A percentile compares a stretch with the other conserved stretches of the same genome.
Conservation (phyloP, 495 filamentous ascomycete species). For the Penicillium subrubescens region DNA sequence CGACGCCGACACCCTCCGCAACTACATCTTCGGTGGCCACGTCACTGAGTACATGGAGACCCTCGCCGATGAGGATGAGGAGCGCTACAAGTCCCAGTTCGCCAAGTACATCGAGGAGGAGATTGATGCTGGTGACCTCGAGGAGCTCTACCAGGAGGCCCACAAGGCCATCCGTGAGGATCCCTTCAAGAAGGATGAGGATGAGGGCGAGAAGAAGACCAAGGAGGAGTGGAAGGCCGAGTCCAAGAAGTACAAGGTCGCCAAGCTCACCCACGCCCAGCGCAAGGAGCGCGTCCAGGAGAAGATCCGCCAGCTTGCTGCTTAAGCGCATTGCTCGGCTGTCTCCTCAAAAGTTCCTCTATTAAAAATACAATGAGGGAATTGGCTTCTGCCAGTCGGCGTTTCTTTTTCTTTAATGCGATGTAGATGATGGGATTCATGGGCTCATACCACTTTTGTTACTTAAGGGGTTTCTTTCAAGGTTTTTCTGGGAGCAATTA, state of each 20-base stretch:
- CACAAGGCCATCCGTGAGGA: conserved; percentile 98
- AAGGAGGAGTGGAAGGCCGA: conserved; percentile 98
- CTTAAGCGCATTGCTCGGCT: conserved; percentile 36
- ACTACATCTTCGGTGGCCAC: conserved; percentile 99
- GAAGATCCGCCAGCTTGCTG: conserved; percentile 72
- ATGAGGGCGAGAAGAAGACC: conserved; percentile 78
- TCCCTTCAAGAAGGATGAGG: conserved; percentile 91
- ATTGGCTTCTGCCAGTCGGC: conserved; percentile 31
- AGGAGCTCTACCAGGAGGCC: conserved; percentile 94
- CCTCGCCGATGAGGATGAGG: conserved; percentile 99
- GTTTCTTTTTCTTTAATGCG: conserved; percentile 29
- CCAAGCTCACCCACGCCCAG: conserved; percentile 79
- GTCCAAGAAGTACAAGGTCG: conserved; percentile 80
- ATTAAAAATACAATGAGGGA: conserved; percentile 27
- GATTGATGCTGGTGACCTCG: conserved; percentile 92
- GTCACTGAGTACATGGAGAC: conserved; percentile 99
- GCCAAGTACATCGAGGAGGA: conserved; percentile 94
- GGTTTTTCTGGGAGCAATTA: conserved; percentile 30
- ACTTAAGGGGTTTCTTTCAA: conserved; percentile 17
- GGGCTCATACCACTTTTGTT: conserved; percentile 36
- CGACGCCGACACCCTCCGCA: conserved; percentile 92
- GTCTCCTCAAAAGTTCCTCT: conserved; percentile 27
- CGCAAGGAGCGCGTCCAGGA: conserved; percentile 77
- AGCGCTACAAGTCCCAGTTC: conserved; percentile 99
- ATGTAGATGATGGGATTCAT: conserved; percentile 35